Conservation (phyloP, 1,284 basidiomycete genomes). For the Ceratobasidium sp. region DNA sequence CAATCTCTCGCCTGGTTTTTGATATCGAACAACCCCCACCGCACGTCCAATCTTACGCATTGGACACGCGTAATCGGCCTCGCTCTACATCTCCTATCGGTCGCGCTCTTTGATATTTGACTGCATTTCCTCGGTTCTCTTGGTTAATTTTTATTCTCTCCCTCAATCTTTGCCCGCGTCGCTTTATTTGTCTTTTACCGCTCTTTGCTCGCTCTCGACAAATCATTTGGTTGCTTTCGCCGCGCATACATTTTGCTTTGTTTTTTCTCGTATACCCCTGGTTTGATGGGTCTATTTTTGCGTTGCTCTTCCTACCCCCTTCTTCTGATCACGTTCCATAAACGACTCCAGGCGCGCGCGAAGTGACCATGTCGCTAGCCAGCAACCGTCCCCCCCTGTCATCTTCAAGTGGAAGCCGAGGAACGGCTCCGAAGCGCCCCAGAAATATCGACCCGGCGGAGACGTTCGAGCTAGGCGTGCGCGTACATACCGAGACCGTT, state of each 20-base stretch:
- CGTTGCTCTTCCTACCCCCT: too few species aligned
- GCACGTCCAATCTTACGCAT: neutral
- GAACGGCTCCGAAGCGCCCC: neutral
- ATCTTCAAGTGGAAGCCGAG: neutral
- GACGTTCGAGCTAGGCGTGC: constrained; percentile 34
- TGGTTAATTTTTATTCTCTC: neutral
- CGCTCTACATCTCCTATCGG: constrained; percentile 21
- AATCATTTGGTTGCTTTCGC: neutral
- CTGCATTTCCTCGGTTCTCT: neutral
- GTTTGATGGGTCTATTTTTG: neutral
- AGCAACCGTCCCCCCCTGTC: constrained; percentile 12
- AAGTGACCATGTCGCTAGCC: constrained; percentile 18
- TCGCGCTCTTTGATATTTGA: constrained; percentile 12
- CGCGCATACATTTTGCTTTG: neutral
- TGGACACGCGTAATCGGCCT: neutral
- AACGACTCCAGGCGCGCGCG: constrained; percentile 20
- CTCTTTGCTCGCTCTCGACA: neutral
- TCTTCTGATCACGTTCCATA: too few species aligned
- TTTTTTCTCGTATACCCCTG: constrained; percentile 6
- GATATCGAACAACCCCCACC: constrained; percentile 37
- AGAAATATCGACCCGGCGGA: neutral
- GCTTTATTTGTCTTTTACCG: neutral
- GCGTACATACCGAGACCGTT: constrained; percentile 23
- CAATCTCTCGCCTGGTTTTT: constrained; percentile 17
- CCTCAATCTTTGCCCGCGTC: neutral